phyloP scores from a whole-genome alignment of 1,284 basidiomycete genomes.

The Trametes versicolor region DNA sequence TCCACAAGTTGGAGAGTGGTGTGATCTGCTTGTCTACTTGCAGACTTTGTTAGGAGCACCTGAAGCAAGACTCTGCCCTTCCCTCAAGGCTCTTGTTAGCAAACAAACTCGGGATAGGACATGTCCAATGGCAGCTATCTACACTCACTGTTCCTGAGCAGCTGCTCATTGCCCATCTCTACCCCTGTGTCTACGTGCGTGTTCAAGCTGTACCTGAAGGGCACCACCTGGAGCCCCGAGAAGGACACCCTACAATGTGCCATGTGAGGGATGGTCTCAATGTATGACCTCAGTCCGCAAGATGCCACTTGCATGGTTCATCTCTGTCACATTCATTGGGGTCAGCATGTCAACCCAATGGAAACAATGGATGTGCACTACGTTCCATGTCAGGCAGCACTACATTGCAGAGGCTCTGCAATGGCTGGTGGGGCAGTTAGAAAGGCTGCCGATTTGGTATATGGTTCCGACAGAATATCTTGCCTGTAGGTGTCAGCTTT shows the following conservation, averaged over 20 bases:
- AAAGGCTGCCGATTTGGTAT: background rate
- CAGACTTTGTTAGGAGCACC: no score
- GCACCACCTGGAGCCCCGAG: background rate
- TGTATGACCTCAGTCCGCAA: background rate
- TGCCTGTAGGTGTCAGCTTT: background rate
- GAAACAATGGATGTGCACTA: slow-evolving; percentile 42
- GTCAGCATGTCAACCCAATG: background rate
- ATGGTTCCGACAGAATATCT: slow-evolving; percentile 4
- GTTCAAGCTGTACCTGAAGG: slow-evolving; percentile 38
- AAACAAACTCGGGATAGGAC: slow-evolving; percentile 42
- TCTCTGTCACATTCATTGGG: no score
- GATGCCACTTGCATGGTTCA: no score
- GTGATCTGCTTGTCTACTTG: no score
- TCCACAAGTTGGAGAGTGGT: no score
- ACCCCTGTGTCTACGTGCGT: slow-evolving; percentile 41
- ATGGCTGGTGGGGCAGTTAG: no score
- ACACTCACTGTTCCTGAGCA: slow-evolving; percentile 40
- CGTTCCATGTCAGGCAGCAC: slow-evolving; percentile 47
- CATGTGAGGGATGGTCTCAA: slow-evolving; percentile 42
- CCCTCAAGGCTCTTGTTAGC: slow-evolving; percentile 29
- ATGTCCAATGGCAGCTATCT: slow-evolving; percentile 29
- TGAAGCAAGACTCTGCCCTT: background rate
- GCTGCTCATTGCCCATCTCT: slow-evolving; percentile 37
- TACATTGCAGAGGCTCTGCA: slow-evolving; percentile 35
- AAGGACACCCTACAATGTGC: slow-evolving; percentile 33